These are phyloP conservation scores for Asterochloris sp. DNA, from an alignment of 139 green algal genomes.

Conservation along the genomic window DNA sequence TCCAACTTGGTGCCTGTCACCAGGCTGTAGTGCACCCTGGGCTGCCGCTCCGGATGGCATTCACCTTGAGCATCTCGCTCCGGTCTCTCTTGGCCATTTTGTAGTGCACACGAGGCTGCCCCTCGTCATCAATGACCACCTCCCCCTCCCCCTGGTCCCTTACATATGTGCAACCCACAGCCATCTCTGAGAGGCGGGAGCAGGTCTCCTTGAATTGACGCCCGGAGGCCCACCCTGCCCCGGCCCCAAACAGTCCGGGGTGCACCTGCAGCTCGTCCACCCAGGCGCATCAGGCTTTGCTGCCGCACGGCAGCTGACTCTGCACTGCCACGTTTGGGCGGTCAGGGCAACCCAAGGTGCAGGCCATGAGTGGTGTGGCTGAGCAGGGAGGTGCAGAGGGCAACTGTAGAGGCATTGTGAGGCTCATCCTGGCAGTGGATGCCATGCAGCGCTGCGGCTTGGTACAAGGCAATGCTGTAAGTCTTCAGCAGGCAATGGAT, in stretches of 20 bases:
- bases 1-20: too few relatives aligned
- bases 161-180: slow-evolving; percentile 10
- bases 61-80: slow-evolving; percentile 36
- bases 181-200: slow-evolving; percentile 21
- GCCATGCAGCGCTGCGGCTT: too few relatives aligned
- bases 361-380: too few relatives aligned
- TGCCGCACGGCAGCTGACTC: background rate
- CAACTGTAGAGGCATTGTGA: too few relatives aligned
- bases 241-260: slow-evolving; percentile 30
- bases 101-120: slow-evolving; percentile 45
- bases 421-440: too few relatives aligned
- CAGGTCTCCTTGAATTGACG: slow-evolving; percentile 26
- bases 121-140: slow-evolving; percentile 25
- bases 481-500: too few relatives aligned
- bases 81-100: slow-evolving; percentile 28
- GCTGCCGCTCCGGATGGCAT: background rate
- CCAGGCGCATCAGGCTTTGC: background rate
- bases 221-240: slow-evolving; percentile 25
- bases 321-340: too few relatives aligned
- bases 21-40: too few relatives aligned
- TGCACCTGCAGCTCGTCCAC: slow-evolving; percentile 22
- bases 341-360: too few relatives aligned
- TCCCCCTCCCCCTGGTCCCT: slow-evolving; percentile 41
- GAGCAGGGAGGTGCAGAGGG: too few relatives aligned
- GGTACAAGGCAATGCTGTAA: too few relatives aligned